Base-by-base conservation (phyloP, 495 filamentous ascomycete species). In the Hypoxylon crocopeplum region DNA sequence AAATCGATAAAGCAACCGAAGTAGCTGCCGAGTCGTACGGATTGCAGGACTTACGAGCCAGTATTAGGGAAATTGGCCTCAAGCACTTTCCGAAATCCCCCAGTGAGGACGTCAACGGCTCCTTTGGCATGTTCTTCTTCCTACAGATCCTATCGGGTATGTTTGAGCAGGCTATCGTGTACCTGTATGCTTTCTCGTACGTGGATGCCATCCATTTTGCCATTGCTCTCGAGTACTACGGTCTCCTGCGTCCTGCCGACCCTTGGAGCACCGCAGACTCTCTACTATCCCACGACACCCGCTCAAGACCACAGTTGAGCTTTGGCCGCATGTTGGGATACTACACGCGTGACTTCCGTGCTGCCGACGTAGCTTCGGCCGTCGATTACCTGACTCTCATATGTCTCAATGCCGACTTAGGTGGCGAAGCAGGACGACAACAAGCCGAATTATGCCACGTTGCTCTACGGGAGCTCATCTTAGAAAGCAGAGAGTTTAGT, bases 141-240 rank as follows among this genome's bases (percentile, higher is more conserved):
- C 82, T 98, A 45, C 89, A 96, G 69, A 83, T 97, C 33, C 78
- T 97, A 46, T 87, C 87, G 41, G 94, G 94, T 62, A 88, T 97
- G 87, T 99, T 96, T 66, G 94, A 99, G 77, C 88, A 93, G 66
- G 94, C 93, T 8, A 83, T 98, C 48, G 83, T 88, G 13, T 97
- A 93, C 73, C 82, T 99, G 27, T 96, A 94, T 65, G 83, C 86
- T 16, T 91, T 92, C 75, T 86, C 90, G 7, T 94, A 94, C 53
- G 87, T 95, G 40, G 90, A 94, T 61, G 93, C 92, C 10, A 90
- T 97, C 33, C 94, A 99, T 75, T 96, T 98, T 69, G 91, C 91
- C 29, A 90, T 98, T 65, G 90, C 87, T 2, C 78, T 98, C 20
- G 84, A 85, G 48, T 98, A 89, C 71, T 99, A 99, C 69, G 94